Percentiles rank a stretch among this genome's conserved stretches.
Evolutionary conservation across 2,329 filamentous ascomycete genomes (phyloP).

Genomic region (Colletotrichum spaethianum): DNA sequence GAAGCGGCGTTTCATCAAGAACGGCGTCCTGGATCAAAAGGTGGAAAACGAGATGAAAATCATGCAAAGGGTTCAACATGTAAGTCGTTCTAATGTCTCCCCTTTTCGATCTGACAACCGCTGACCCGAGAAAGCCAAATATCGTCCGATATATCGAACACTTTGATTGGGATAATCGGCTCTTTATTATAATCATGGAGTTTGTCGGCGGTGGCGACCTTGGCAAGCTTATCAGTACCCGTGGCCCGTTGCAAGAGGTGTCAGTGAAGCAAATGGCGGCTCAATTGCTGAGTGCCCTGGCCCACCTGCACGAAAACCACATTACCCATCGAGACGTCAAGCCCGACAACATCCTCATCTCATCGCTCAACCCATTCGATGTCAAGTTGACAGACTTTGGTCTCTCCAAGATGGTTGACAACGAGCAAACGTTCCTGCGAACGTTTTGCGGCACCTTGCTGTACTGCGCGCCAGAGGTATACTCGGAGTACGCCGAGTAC

Average conservation of each 20-base stretch:
- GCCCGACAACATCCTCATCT: conserved; percentile 95
- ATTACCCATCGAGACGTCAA: conserved; percentile 99
- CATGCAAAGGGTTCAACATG: conserved; percentile 88
- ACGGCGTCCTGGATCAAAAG: conserved; percentile 89
- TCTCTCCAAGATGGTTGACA: conserved; percentile 92
- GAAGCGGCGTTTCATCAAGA: conserved; percentile 93
- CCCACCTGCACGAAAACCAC: conserved; percentile 87
- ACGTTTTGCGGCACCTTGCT: conserved; percentile 97
- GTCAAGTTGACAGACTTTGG: conserved; percentile 98
- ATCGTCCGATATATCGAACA: conserved; percentile 94
- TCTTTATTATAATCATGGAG: conserved; percentile 99
- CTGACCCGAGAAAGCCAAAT: conserved; percentile 71
- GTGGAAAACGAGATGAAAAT: conserved; percentile 98
- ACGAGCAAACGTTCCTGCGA: conserved; percentile 91
- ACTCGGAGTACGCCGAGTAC: conserved; percentile 79
- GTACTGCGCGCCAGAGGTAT: conserved; percentile 97
- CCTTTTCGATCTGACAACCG: not conserved
- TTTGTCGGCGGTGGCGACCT: conserved; percentile 88
- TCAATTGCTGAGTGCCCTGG: conserved; percentile 85
- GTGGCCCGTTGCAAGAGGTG: conserved; percentile 75
- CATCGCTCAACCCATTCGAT: conserved; percentile 78
- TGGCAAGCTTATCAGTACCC: conserved; percentile 76
- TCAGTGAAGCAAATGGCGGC: conserved; percentile 79
- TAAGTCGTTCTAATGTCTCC: conserved; percentile 60
- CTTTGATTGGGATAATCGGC: conserved; percentile 82